Percentiles rank a stretch among this genome's conserved stretches.
Conservation (phyloP, 345 rosid genomes). For the Raphanus sativus region DNA sequence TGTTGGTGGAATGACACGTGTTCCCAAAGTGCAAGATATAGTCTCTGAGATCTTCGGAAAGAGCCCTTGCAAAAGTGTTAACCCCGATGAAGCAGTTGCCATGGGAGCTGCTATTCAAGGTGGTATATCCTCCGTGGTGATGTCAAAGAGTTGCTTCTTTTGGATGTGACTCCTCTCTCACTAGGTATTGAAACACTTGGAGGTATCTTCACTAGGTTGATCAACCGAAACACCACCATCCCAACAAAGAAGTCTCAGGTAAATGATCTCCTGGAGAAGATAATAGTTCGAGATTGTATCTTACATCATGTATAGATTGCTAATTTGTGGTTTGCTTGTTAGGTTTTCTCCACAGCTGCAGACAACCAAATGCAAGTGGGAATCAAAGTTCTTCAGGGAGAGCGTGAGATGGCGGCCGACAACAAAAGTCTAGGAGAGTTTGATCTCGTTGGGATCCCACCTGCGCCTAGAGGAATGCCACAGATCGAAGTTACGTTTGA, state of each 20-base stretch:
- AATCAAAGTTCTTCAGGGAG: constrained; percentile 52
- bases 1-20: constrained; percentile 58
- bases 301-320: neutral
- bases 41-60: constrained; percentile 50
- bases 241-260: constrained; percentile 65
- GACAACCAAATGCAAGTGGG: constrained; percentile 54
- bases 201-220: constrained; percentile 52
- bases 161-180: constrained; percentile 50
- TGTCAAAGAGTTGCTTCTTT: constrained; percentile 48
- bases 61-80: constrained; percentile 49
- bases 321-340: constrained; percentile 7
- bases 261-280: neutral
- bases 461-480: constrained; percentile 49
- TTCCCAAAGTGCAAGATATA: constrained; percentile 50
- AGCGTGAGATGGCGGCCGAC: constrained; percentile 51
- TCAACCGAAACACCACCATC: constrained; percentile 54
- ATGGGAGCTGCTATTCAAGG: constrained; percentile 56
- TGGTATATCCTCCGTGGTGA: constrained; percentile 55
- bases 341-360: constrained; percentile 55
- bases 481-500: constrained; percentile 53
- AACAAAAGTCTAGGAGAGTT: constrained; percentile 53
- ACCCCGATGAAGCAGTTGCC: constrained; percentile 51
- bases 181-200: constrained; percentile 59
- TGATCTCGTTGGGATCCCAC: constrained; percentile 50
- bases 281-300: too few species aligned